Percentiles rank a stretch among this genome's conserved stretches.
Conservation (phyloP, 2,329 filamentous ascomycete genomes). For the Sporothrix luriei region DNA sequence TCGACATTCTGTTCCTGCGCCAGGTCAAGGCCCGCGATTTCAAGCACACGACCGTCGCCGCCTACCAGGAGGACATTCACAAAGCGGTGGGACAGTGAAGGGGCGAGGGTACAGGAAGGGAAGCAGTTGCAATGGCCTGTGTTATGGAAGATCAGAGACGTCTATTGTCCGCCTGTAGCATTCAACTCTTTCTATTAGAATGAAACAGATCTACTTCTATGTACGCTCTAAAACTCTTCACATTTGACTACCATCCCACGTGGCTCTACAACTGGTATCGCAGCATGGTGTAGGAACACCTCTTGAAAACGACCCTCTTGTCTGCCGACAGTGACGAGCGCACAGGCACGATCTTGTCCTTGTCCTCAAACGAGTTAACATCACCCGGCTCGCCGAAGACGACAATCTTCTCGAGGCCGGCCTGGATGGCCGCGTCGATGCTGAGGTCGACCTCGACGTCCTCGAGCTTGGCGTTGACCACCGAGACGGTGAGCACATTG, state of each 20-base stretch:
- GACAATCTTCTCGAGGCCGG: conserved; percentile 20
- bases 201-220: too few species aligned
- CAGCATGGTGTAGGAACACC: conserved; percentile 26
- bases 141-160: too few species aligned
- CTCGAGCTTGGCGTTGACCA: conserved; percentile 25
- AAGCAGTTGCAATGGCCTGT: not conserved
- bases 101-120: too few species aligned
- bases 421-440: not conserved
- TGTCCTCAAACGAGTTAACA: conserved; percentile 21
- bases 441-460: conserved; percentile 20
- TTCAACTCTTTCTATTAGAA: too few species aligned
- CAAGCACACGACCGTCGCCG: not conserved
- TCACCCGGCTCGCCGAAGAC: conserved; percentile 19
- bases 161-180: too few species aligned
- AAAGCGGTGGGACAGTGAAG: not conserved
- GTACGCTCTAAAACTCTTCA: too few species aligned
- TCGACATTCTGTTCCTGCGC: conserved; percentile 16
- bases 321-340: conserved; percentile 10
- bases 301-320: conserved; percentile 17
- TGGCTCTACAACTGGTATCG: conserved; percentile 1
- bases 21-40: conserved; percentile 6
- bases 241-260: too few species aligned
- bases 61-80: conserved; percentile 22
- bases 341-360: conserved; percentile 22
- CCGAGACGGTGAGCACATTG: not conserved